Evolutionary conservation across 768 basidiomycete species (phyloP), one percentile per base, ranked within the genome.

Genomic region (Cubamyces lactineus): DNA sequence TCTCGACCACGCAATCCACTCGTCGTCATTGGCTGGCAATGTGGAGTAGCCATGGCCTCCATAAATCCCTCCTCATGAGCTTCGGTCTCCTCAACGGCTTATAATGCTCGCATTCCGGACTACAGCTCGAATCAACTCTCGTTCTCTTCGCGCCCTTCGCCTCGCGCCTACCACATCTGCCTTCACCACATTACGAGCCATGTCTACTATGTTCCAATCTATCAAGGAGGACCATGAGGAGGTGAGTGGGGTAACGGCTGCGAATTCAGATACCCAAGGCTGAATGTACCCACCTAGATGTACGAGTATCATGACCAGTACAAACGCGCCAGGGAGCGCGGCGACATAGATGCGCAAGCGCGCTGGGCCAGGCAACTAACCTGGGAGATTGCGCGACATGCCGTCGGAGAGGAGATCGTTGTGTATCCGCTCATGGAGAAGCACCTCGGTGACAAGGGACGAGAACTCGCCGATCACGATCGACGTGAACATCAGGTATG

Each of bases 361-460:
- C 79, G 83, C 8, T 86, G 84, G 85, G 76, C 82, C 0, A 76
- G 76, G 47, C 84, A 86, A 69, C 74, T 87, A 5, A 77, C 74
- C 13, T 87, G 85, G 86, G 84, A 85, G 71, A 75, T 87, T 42
- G 85, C 84, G 1, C 78, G 84, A 0, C 86, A 87, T 61, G 82
- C 85, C 3, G 80, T 82, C 7, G 84, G 80, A 15, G 86, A 87
- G 69, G 86, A 88, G 69, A 79, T 87, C 41, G 76, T 88, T 40
- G 81, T 86, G 0, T 87, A 87, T 66, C 86, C 86, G 15, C 76
- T 86, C 48, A 81, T 86, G 77, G 85, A 86, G 67, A 75, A 79
- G 60, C 75, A 82, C 56, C 79, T 87, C 57, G 86, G 86, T 5
- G 72, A 73, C 2, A 68, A 82, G 64, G 87, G 86, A 4, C 70